Conservation (phyloP, 2,329 filamentous ascomycete species). For the Magnaporthiopsis incrustans region DNA sequence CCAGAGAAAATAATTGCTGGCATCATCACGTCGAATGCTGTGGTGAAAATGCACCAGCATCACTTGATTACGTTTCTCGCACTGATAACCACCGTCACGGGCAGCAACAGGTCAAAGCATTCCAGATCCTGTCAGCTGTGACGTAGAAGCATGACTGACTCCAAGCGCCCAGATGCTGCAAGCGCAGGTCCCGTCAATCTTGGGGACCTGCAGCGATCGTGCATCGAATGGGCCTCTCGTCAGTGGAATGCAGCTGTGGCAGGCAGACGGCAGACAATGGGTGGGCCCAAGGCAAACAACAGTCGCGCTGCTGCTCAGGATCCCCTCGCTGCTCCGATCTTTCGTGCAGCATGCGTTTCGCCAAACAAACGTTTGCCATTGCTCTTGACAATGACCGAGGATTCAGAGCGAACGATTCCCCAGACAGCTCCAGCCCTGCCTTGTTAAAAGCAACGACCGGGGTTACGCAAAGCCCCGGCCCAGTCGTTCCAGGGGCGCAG, state of each 20-base stretch:
- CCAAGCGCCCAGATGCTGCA: not conserved
- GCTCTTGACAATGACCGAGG: not conserved
- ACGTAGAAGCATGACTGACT: not conserved
- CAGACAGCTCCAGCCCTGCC: not conserved
- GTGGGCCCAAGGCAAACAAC: not conserved
- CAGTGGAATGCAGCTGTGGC: not conserved
- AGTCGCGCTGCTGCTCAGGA: not conserved
- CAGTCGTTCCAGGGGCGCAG: not conserved
- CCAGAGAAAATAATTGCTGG: not conserved
- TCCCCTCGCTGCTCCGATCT: not conserved
- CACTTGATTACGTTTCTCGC: not conserved
- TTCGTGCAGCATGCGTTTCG: not conserved
- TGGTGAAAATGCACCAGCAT: not conserved
- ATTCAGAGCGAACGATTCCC: not conserved
- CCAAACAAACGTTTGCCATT: not conserved
- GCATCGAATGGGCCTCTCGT: not conserved
- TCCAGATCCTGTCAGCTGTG: not conserved
- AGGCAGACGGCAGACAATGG: not conserved
- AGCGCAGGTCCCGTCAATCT: not conserved
- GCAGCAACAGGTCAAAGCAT: not conserved
- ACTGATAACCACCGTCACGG: not conserved
- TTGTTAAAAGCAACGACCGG: not conserved
- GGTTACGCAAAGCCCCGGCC: not conserved
- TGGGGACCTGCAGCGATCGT: slow-evolving; percentile 2
- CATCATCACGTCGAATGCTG: too few relatives aligned